These are phyloP conservation scores for Pyricularia grisea DNA, from an alignment of 2,329 filamentous ascomycete species.

Conservation along the genomic window DNA sequence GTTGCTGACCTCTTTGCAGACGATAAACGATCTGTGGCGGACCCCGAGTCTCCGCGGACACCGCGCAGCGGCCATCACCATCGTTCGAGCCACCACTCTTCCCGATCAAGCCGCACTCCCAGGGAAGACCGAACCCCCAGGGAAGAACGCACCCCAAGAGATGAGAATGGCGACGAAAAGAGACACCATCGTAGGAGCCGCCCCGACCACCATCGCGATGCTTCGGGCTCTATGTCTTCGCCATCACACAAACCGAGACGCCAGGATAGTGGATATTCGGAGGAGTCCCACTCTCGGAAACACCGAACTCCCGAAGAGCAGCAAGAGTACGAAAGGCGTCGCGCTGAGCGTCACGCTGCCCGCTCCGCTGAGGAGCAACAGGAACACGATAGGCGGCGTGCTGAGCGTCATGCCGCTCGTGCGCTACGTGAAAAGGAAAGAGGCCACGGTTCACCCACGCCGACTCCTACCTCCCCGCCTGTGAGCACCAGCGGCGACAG, in stretches of 20 bases:
- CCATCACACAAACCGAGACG: slow-evolving; percentile 25
- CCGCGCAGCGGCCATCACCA: slow-evolving; percentile 32
- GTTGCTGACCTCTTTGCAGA: slow-evolving; percentile 49
- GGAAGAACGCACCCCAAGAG: slow-evolving; percentile 5
- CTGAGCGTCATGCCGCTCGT: neutral
- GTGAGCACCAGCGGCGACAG: neutral
- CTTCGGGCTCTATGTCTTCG: slow-evolving; percentile 25
- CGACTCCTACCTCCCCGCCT: neutral
- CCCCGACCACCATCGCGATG: slow-evolving; percentile 22
- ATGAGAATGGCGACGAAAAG: neutral
- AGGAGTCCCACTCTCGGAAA: slow-evolving; percentile 17
- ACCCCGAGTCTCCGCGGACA: slow-evolving; percentile 18
- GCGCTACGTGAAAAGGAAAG: neutral
- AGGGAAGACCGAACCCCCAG: slow-evolving; percentile 14
- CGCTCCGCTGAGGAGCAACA: slow-evolving; percentile 20
- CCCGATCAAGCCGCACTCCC: slow-evolving; percentile 20
- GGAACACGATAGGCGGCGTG: slow-evolving; percentile 12
- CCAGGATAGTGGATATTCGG: slow-evolving; percentile 35
- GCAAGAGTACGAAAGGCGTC: slow-evolving; percentile 38
- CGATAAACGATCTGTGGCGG: slow-evolving; percentile 27
- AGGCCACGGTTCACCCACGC: slow-evolving; percentile 1
- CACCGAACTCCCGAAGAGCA: slow-evolving; percentile 39
- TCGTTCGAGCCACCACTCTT: slow-evolving; percentile 16
- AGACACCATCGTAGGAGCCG: slow-evolving; percentile 11
- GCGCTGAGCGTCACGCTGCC: slow-evolving; percentile 32